phyloP scores from a whole-genome alignment of 1,284 basidiomycete genomes.

The Vanrija sp. region DNA sequence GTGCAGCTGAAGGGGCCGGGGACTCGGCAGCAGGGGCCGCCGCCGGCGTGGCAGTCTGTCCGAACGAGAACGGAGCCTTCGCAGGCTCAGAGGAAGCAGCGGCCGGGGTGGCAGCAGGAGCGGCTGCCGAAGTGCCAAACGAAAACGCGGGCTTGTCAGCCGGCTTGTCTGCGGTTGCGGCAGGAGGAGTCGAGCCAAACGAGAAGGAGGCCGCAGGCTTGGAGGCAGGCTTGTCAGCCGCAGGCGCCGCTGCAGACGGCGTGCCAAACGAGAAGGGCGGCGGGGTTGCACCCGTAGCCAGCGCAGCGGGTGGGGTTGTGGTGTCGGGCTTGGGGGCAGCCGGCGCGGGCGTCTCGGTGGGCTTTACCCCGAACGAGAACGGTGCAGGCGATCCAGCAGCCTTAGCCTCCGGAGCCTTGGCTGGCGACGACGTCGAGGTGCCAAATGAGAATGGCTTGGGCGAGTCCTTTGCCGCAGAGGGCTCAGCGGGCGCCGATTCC shows the following conservation, averaged over 20 bases:
- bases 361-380: conserved; percentile 1
- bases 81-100: neutral
- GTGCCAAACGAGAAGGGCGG: conserved; percentile 2
- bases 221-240: neutral
- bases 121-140: neutral
- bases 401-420: neutral
- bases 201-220: conserved; percentile 2
- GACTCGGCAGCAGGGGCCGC: neutral
- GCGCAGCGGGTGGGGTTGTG: neutral
- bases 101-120: neutral
- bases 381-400: neutral
- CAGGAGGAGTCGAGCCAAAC: neutral
- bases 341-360: neutral
- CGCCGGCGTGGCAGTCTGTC: neutral
- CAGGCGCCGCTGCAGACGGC: neutral
- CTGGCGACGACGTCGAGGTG: neutral
- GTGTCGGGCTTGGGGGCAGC: too few relatives aligned
- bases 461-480: too few relatives aligned
- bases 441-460: neutral
- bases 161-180: neutral
- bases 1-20: neutral
- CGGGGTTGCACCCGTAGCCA: neutral
- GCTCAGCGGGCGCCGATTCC: neutral
- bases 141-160: conserved; percentile 3
- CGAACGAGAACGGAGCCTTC: conserved; percentile 1